phyloP scores from a whole-genome alignment of 495 filamentous ascomycete species.

The Recurvomyces mirabilis region DNA sequence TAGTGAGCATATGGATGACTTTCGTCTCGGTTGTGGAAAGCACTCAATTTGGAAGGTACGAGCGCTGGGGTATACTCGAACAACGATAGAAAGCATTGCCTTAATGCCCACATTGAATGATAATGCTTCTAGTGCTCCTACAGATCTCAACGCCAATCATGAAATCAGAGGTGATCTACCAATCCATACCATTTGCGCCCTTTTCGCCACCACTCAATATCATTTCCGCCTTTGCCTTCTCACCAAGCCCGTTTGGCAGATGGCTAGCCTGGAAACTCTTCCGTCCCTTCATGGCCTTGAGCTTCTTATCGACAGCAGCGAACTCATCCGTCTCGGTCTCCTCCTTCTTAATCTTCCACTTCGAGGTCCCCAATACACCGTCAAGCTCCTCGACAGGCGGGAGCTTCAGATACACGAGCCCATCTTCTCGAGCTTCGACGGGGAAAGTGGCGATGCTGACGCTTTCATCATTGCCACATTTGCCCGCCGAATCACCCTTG shows the following conservation, averaged over 20 bases:
- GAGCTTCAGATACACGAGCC: slow-evolving; percentile 75
- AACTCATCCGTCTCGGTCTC: slow-evolving; percentile 46
- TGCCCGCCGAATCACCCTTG: slow-evolving; percentile 52
- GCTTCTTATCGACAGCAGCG: slow-evolving; percentile 81
- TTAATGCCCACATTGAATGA: no score
- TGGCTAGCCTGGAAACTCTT: slow-evolving; percentile 42
- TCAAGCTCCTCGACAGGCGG: slow-evolving; percentile 82
- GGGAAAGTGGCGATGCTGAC: slow-evolving; percentile 82
- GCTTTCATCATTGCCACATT: slow-evolving; percentile 63
- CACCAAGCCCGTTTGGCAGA: slow-evolving; percentile 32
- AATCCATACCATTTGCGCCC: slow-evolving; percentile 51
- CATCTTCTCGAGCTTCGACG: slow-evolving; percentile 66
- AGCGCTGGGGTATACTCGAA: no score
- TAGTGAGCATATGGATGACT: no score
- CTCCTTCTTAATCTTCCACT: slow-evolving; percentile 77
- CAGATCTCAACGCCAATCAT: no score
- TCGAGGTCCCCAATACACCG: slow-evolving; percentile 63
- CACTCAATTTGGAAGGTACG: no score
- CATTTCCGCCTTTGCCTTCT: slow-evolving; percentile 34
- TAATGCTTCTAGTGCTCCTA: no score
- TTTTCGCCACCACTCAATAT: slow-evolving; percentile 37
- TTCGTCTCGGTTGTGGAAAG: no score
- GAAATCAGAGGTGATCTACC: no score
- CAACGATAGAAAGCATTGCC: no score
- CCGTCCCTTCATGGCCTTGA: slow-evolving; percentile 73